Conservation (phyloP, 139 green algal species). For the Micractinium conductrix region DNA sequence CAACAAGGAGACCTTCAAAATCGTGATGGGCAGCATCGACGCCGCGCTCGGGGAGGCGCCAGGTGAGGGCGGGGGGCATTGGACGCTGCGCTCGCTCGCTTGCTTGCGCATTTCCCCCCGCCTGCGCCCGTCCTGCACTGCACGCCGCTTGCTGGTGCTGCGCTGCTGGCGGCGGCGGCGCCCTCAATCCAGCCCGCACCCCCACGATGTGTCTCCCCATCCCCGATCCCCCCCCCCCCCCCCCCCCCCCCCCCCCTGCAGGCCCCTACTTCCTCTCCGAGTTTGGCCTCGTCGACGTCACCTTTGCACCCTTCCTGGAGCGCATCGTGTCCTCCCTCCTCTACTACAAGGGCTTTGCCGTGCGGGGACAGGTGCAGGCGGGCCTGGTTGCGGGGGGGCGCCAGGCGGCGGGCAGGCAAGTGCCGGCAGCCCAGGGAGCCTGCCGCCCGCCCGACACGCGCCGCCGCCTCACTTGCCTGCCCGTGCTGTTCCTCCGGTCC, state of each 20-base stretch:
- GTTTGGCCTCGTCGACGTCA: constrained; percentile 82
- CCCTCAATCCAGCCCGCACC: too few relatives aligned
- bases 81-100: too few relatives aligned
- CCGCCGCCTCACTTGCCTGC: neutral
- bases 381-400: neutral
- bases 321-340: constrained; percentile 78
- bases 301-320: constrained; percentile 95
- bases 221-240: too few relatives aligned
- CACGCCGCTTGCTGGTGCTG: too few relatives aligned
- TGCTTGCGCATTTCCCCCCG: too few relatives aligned
- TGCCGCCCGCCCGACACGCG: neutral
- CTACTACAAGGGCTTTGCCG: constrained; percentile 94
- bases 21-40: constrained; percentile 73
- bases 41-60: constrained; percentile 39
- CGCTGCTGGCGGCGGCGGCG: too few relatives aligned
- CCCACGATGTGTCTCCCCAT: too few relatives aligned
- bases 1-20: constrained; percentile 58
- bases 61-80: too few relatives aligned
- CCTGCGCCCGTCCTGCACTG: too few relatives aligned
- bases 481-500: neutral
- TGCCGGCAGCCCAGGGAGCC: neutral
- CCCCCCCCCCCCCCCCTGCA: too few relatives aligned
- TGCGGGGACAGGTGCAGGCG: constrained; percentile 65
- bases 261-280: constrained; percentile 89
- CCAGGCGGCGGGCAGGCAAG: neutral